Percentiles rank a stretch among this genome's conserved stretches.
Conservation (phyloP, 768 basidiomycete species). For the Paxillus ammoniavirescens region DNA sequence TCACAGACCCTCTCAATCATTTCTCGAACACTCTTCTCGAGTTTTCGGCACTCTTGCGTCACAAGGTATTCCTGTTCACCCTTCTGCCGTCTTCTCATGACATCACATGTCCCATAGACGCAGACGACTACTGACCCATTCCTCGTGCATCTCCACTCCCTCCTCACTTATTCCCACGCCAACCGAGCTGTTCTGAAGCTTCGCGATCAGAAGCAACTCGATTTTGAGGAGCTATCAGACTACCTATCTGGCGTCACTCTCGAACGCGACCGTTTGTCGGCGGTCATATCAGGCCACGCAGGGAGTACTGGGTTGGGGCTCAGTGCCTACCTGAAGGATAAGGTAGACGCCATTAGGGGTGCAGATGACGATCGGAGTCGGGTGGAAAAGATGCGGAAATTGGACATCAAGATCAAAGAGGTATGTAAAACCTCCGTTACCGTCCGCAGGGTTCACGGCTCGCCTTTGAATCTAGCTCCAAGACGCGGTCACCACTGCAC, state of each 20-base stretch:
- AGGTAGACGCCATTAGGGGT: constrained; percentile 88
- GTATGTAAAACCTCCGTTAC: constrained; percentile 36
- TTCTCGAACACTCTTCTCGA: constrained; percentile 96
- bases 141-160: constrained; percentile 84
- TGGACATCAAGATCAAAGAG: constrained; percentile 96
- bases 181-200: constrained; percentile 94
- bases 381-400: constrained; percentile 89
- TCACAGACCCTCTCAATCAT: constrained; percentile 95
- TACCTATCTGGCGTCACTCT: constrained; percentile 91
- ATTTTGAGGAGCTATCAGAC: constrained; percentile 95
- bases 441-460: not conserved
- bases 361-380: constrained; percentile 91
- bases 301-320: constrained; percentile 83
- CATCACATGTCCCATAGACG: constrained; percentile 47
- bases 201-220: constrained; percentile 97
- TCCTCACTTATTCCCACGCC: constrained; percentile 90
- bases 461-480: constrained; percentile 59
- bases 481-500: constrained; percentile 93
- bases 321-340: constrained; percentile 87
- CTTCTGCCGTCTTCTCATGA: not conserved
- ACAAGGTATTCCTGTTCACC: constrained; percentile 51
- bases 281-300: constrained; percentile 85
- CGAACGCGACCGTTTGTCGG: constrained; percentile 90
- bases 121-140: constrained; percentile 92
- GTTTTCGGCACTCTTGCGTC: constrained; percentile 86